phyloP scores from a whole-genome alignment of 805 yeast species.

The Ogataea trehaloabstinens region DNA sequence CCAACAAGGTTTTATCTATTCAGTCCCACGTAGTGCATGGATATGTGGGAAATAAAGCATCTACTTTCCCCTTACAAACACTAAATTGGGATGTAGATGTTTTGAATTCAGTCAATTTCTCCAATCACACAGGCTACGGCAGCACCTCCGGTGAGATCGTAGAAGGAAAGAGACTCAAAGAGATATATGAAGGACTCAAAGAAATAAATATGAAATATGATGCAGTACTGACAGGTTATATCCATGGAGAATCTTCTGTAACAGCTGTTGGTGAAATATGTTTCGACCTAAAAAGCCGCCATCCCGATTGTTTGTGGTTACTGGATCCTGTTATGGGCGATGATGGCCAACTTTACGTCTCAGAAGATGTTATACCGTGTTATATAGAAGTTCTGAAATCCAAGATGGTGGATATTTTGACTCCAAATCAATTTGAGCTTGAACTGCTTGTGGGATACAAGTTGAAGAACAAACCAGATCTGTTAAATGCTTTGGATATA shows the following conservation, averaged over 20 bases:
- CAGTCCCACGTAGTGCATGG: conserved; percentile 76
- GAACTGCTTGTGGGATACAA: conserved; percentile 54
- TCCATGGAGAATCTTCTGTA: conserved; percentile 56
- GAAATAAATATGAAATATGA: conserved; percentile 39
- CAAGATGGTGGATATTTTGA: conserved; percentile 63
- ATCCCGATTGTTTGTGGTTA: conserved; percentile 47
- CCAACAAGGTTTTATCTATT: conserved; percentile 44
- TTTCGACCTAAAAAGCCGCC: conserved; percentile 32
- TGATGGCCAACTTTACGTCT: conserved; percentile 67
- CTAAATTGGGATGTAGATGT: conserved; percentile 71
- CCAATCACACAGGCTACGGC: conserved; percentile 74
- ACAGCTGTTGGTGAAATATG: conserved; percentile 39
- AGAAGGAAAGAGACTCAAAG: conserved; percentile 37
- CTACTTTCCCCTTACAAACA: conserved; percentile 61
- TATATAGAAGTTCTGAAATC: conserved; percentile 45
- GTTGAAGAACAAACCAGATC: conserved; percentile 37
- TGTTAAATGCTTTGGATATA: conserved; percentile 44
- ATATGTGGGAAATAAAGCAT: conserved; percentile 68
- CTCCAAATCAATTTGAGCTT: conserved; percentile 90
- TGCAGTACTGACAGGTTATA: conserved; percentile 65
- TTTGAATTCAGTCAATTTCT: conserved; percentile 61
- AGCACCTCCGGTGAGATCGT: conserved; percentile 47
- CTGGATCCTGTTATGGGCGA: conserved; percentile 84
- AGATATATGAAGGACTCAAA: conserved; percentile 38
- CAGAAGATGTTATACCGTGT: conserved; percentile 55